Percentiles rank a stretch among this genome's conserved stretches.
These are phyloP conservation scores for Noccaea caerulescens DNA, from an alignment of 345 rosid species.

Conservation along the genomic window DNA sequence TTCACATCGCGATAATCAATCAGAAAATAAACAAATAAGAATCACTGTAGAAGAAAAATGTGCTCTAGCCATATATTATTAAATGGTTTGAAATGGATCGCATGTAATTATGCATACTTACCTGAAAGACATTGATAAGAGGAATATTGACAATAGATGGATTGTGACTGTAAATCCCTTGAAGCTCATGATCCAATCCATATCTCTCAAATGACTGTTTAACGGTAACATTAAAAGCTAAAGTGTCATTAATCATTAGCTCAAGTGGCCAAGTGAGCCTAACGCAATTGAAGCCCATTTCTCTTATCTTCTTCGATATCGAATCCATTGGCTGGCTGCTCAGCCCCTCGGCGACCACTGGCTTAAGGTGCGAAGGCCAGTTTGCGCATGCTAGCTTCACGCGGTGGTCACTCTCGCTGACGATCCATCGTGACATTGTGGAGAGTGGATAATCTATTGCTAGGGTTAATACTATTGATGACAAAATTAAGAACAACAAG, in stretches of 20 bases:
- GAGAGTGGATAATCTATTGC: conserved; percentile 49
- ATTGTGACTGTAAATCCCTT: conserved; percentile 71
- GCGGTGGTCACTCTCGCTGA: conserved; percentile 53
- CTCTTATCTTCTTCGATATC: conserved; percentile 45
- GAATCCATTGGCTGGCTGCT: conserved; percentile 63
- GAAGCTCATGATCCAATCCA: conserved; percentile 60
- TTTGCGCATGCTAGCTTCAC: conserved; percentile 75
- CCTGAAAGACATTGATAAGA: conserved; percentile 73
- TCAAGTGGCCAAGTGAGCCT: conserved; percentile 75
- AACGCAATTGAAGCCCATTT: conserved; percentile 72
- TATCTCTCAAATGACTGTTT: conserved; percentile 64
- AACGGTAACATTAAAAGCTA: conserved; percentile 56
- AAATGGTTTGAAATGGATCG: neutral
- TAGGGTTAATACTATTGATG: conserved; percentile 5
- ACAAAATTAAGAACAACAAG: conserved; percentile 22
- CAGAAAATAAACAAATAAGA: neutral
- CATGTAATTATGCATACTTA: conserved; percentile 22
- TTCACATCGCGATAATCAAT: neutral
- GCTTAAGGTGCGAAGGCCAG: conserved; percentile 69
- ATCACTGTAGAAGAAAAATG: neutral
- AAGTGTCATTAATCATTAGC: conserved; percentile 60
- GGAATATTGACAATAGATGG: conserved; percentile 74
- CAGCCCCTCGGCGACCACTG: conserved; percentile 76
- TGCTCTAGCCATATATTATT: too few species aligned
- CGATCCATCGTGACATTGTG: conserved; percentile 61